A percentile compares a stretch with the other conserved stretches of the same genome.
phyloP scores from a whole-genome alignment of 768 basidiomycete species.

The Kwoniella botswanensis region DNA sequence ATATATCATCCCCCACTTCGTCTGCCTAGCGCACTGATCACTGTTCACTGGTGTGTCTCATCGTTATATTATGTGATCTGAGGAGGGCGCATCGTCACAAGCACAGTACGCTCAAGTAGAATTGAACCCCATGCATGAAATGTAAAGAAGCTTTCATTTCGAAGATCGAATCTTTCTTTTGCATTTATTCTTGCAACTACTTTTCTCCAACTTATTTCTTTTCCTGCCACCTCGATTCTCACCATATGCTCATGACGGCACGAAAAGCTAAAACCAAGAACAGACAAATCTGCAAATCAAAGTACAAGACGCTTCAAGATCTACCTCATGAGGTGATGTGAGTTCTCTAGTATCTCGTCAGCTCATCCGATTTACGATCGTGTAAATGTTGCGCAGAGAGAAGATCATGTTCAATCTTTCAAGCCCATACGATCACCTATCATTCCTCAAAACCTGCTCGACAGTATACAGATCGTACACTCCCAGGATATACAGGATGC shows the following conservation, averaged over 20 bases:
- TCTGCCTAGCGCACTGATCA: too few relatives aligned
- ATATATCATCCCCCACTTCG: too few relatives aligned
- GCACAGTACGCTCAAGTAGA: too few relatives aligned
- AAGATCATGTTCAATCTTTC: not conserved
- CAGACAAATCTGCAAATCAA: not conserved
- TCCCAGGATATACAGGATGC: not conserved
- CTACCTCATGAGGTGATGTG: constrained; percentile 8
- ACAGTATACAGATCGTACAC: constrained; percentile 6
- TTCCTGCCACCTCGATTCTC: too few relatives aligned
- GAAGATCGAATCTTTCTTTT: too few relatives aligned
- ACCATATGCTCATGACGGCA: not conserved
- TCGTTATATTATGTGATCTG: too few relatives aligned
- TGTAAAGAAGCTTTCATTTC: too few relatives aligned
- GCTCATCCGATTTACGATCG: not conserved
- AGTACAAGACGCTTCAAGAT: not conserved
- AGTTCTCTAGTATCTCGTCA: constrained; percentile 6
- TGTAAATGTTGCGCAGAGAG: not conserved
- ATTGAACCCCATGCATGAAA: too few relatives aligned
- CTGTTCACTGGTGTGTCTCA: too few relatives aligned
- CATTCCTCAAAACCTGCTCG: constrained; percentile 4
- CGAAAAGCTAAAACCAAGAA: not conserved
- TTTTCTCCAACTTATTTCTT: too few relatives aligned
- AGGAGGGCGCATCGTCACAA: too few relatives aligned
- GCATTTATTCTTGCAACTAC: too few relatives aligned
- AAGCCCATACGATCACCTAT: constrained; percentile 1